Conservation (phyloP, 179 eudicot species). For the Amaranthus tricolor region DNA sequence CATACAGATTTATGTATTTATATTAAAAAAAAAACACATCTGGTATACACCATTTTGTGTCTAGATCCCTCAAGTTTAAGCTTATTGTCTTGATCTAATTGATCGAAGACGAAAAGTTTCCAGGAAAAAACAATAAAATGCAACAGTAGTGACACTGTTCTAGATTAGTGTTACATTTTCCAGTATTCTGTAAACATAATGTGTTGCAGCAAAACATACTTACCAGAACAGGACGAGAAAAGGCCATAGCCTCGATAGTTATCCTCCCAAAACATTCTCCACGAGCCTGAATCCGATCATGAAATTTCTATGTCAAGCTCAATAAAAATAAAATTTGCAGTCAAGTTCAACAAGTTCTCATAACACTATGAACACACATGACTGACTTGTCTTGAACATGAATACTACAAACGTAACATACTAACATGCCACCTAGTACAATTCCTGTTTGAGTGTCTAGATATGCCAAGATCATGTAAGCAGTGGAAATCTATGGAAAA, state of each 20-base stretch:
- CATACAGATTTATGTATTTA: not conserved
- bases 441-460: not conserved
- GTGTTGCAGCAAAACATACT: conserved; percentile 4
- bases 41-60: not conserved
- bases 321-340: not conserved
- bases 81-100: not conserved
- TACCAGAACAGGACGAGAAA: conserved; percentile 89
- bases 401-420: not conserved
- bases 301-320: conserved; percentile 2
- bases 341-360: not conserved
- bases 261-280: conserved; percentile 98
- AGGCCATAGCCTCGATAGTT: conserved; percentile 97
- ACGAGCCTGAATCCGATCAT: conserved; percentile 49
- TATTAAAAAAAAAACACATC: not conserved
- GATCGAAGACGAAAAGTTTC: too few species aligned
- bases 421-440: not conserved
- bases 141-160: too few species aligned
- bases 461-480: not conserved
- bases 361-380: not conserved
- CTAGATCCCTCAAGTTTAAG: not conserved
- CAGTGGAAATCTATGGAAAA: not conserved
- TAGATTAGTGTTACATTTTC: too few species aligned
- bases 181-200: not conserved
- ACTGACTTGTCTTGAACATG: not conserved
- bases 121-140: too few species aligned